A percentile compares a stretch with the other conserved stretches of the same genome.
Conservation (phyloP, 2,329 filamentous ascomycete species). For the Emydomyces testavorans region DNA sequence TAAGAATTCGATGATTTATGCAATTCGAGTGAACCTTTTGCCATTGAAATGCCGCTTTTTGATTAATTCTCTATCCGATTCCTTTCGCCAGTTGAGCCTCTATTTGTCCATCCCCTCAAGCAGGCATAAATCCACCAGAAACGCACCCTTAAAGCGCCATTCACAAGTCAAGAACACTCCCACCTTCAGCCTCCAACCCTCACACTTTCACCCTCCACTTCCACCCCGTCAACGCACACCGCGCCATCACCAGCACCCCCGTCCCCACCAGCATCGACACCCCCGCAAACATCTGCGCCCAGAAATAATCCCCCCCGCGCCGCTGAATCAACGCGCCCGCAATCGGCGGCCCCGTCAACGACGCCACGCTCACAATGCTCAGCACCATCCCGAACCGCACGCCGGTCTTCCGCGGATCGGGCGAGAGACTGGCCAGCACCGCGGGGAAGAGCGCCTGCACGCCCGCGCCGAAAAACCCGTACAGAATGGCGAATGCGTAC, state of each 20-base stretch:
- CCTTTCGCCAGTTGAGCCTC: neutral
- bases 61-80: neutral
- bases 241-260: conserved; percentile 33
- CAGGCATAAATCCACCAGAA: neutral
- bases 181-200: too few relatives aligned
- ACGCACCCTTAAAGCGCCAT: neutral
- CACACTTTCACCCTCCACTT: conserved; percentile 27
- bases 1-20: neutral
- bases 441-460: conserved; percentile 58
- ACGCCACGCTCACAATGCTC: conserved; percentile 43
- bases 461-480: conserved; percentile 52
- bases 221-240: conserved; percentile 31
- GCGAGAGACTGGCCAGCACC: conserved; percentile 44
- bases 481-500: conserved; percentile 52
- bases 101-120: neutral
- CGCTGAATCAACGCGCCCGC: conserved; percentile 42
- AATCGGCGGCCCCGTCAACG: conserved; percentile 45
- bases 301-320: conserved; percentile 38
- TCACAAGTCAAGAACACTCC: too few relatives aligned
- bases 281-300: conserved; percentile 44
- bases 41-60: neutral
- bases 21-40: neutral
- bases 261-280: conserved; percentile 35
- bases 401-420: conserved; percentile 43
- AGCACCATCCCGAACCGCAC: conserved; percentile 49